Conservation (phyloP, 1,284 basidiomycete genomes). For the Bothia castanella region DNA sequence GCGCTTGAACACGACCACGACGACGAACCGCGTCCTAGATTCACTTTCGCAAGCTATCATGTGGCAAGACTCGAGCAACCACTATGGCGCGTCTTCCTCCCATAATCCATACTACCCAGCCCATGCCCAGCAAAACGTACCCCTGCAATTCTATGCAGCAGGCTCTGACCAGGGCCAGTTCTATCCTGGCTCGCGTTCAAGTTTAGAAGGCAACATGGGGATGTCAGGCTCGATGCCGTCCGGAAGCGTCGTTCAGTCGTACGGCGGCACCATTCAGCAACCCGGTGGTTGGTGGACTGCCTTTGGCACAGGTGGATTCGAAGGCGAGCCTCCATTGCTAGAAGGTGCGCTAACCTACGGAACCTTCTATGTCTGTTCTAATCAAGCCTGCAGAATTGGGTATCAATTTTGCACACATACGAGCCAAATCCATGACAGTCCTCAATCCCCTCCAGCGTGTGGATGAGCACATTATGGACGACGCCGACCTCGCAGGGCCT, state of each 20-base stretch:
- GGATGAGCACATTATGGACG: constrained; percentile 98
- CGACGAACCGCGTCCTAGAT: constrained; percentile 10
- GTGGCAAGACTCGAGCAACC: constrained; percentile 63
- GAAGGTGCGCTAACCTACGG: constrained; percentile 59
- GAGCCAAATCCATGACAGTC: constrained; percentile 91
- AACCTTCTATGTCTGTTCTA: background rate
- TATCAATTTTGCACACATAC: constrained; percentile 95
- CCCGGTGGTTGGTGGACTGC: constrained; percentile 87
- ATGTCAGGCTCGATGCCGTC: constrained; percentile 53
- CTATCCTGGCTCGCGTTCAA: constrained; percentile 66
- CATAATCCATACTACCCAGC: constrained; percentile 56
- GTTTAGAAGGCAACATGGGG: constrained; percentile 66
- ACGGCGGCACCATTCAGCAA: constrained; percentile 64
- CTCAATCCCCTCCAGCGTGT: constrained; percentile 87
- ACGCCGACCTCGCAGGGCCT: constrained; percentile 96
- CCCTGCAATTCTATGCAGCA: constrained; percentile 71
- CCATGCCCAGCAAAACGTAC: constrained; percentile 47
- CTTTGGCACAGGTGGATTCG: constrained; percentile 93
- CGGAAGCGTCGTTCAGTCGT: constrained; percentile 43
- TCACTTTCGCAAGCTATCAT: constrained; percentile 35
- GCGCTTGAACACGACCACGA: constrained; percentile 11
- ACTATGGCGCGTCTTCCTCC: constrained; percentile 53
- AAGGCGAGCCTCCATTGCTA: constrained; percentile 88
- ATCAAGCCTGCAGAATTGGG: constrained; percentile 71
- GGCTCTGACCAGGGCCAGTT: constrained; percentile 52